Conservation (phyloP, 495 filamentous ascomycete genomes). For the Cercophora sp. region DNA sequence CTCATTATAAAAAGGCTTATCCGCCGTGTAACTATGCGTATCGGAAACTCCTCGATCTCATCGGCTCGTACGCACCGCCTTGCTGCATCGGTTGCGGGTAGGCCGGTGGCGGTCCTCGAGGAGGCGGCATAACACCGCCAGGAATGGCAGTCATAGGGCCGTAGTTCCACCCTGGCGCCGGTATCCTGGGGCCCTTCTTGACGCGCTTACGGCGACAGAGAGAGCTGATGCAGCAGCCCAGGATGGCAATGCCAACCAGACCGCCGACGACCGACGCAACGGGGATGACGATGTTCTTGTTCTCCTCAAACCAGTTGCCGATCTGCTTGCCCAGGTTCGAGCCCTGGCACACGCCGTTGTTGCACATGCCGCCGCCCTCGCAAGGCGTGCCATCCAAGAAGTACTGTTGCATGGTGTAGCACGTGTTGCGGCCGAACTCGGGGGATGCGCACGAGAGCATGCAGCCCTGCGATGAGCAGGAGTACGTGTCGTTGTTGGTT, state of each 20-base stretch:
- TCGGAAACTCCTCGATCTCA: constrained; percentile 22
- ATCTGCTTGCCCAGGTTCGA: constrained; percentile 57
- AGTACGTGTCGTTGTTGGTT: constrained; percentile 72
- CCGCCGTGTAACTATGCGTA: constrained; percentile 26
- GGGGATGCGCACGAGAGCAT: constrained; percentile 71
- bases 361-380: constrained; percentile 73
- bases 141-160: constrained; percentile 13
- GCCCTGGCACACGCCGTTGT: constrained; percentile 68
- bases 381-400: constrained; percentile 93
- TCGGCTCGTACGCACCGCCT: constrained; percentile 16
- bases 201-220: constrained; percentile 31
- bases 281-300: constrained; percentile 75
- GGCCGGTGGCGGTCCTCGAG: background rate
- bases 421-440: constrained; percentile 59
- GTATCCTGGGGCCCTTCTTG: background rate
- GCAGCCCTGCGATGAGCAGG: constrained; percentile 73
- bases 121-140: constrained; percentile 5
- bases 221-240: constrained; percentile 56
- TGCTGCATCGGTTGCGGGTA: background rate
- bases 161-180: constrained; percentile 6
- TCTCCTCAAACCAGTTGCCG: constrained; percentile 61
- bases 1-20: constrained; percentile 1
- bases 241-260: constrained; percentile 58
- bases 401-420: constrained; percentile 78
- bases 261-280: constrained; percentile 63